Evolutionary conservation across 495 filamentous ascomycete species (phyloP).

Genomic region (Parachaetomium inaequale): DNA sequence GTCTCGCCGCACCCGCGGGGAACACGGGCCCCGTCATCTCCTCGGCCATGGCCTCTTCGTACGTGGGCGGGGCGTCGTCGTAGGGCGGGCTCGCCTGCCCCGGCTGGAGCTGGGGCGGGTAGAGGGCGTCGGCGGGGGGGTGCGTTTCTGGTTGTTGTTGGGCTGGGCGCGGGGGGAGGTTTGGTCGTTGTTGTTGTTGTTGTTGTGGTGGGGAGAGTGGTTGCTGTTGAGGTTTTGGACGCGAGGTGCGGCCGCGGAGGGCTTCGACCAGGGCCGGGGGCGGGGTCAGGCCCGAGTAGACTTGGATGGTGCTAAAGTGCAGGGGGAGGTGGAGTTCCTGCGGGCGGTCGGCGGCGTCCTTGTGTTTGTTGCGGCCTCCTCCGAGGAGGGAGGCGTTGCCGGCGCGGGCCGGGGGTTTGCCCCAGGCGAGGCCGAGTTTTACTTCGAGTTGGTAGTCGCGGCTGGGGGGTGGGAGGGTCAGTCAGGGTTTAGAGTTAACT

Average conservation of each 20-base stretch:
- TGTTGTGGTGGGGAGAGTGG: slow-evolving; percentile 12
- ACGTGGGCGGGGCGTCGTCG: slow-evolving; percentile 72
- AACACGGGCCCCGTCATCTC: slow-evolving; percentile 50
- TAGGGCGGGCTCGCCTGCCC: slow-evolving; percentile 42
- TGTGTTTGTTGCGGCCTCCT: slow-evolving; percentile 10
- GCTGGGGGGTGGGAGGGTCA: slow-evolving; percentile 14
- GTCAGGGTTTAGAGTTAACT: not conserved
- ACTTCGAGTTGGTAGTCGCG: slow-evolving; percentile 81
- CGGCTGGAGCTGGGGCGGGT: slow-evolving; percentile 46
- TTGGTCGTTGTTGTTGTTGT: slow-evolving; percentile 22
- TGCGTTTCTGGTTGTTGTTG: slow-evolving; percentile 8
- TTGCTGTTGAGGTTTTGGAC: slow-evolving; percentile 8
- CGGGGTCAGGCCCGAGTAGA: slow-evolving; percentile 89
- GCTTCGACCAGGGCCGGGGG: slow-evolving; percentile 70
- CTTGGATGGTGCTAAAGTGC: slow-evolving; percentile 64
- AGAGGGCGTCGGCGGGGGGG: slow-evolving; percentile 38
- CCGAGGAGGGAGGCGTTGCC: slow-evolving; percentile 11
- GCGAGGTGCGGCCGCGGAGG: slow-evolving; percentile 39
- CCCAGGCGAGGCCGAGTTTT: slow-evolving; percentile 65
- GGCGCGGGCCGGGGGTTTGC: slow-evolving; percentile 25
- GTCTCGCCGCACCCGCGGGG: slow-evolving; percentile 33
- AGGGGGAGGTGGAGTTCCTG: slow-evolving; percentile 73
- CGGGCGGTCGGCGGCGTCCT: slow-evolving; percentile 43
- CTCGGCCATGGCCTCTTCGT: slow-evolving; percentile 88
- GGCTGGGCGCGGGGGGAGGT: slow-evolving; percentile 23